Base-by-base conservation (phyloP, 2,329 filamentous ascomycete species). In the Beauveria medogensis region DNA sequence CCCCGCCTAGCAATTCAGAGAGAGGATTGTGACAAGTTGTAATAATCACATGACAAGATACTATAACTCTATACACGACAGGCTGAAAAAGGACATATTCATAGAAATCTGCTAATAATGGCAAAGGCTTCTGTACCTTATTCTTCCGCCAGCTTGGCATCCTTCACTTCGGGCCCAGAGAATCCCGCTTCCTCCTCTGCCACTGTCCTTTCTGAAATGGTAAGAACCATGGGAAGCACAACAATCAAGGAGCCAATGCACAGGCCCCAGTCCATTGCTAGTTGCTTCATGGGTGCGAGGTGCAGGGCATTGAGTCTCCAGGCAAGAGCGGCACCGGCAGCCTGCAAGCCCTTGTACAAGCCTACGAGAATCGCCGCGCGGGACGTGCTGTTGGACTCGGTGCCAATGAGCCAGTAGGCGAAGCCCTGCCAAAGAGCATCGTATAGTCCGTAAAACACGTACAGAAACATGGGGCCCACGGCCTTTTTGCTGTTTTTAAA, bases 361-460 rank as follows among this genome's bases (percentile, higher is more conserved):
- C 78, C 77, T 1, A 79, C 77, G 26, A 79, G 68, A 14, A 79
- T 70, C 18, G 78, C 78, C 0, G 75, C 71, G 10, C 72, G 67
- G 0, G 69, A 71, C 0, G 76, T 69, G 18, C 70, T 75, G 66
- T 80, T 78, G 24, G 73, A 77, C 62, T 73, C 71, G 1, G 77
- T 74, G 12, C 78, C 77, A 59, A 80, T 76, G n/a, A 79, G 67
- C 84, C 84, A 88, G 75, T 88, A 87, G 56, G 84, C 82, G 64
- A 76, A 81, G 2, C 81, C 83, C 70, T 89, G 86, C 84, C 84
- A 89, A 20, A 85, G 77, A 1, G 86, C 84, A 69, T 89, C 87
- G 67, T 85, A 87, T 63, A 83, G 80, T 46, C 87, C 86, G 69
- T 88, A 89, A 73, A 87, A 88, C 69, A 89, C 85, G 75, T 88